These are phyloP conservation scores for Cruciata laevipes DNA, from an alignment of 257 asterid species.

Conservation along the genomic window DNA sequence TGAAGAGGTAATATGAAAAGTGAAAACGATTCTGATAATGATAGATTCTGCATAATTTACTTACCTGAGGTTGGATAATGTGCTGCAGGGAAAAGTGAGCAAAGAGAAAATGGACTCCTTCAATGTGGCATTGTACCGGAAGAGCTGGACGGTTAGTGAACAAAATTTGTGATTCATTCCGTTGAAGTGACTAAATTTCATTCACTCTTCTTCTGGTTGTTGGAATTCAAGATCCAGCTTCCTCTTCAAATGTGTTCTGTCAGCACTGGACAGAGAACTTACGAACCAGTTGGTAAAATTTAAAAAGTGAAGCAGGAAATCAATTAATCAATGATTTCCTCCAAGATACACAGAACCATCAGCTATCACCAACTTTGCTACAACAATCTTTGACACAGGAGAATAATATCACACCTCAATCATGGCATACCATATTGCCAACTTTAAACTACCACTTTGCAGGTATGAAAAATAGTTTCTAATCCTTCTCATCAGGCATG, in stretches of 20 bases:
- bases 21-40: not conserved
- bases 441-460: not conserved
- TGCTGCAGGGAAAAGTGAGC: constrained; percentile 26
- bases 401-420: not conserved
- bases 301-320: not conserved
- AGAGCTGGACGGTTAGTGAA: constrained; percentile 12
- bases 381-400: not conserved
- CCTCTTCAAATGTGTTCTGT: constrained; percentile 89
- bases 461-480: too few species aligned
- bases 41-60: not conserved
- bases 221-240: constrained; percentile 93
- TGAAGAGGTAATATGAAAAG: too few species aligned
- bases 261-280: constrained; percentile 57
- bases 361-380: not conserved
- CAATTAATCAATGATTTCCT: not conserved
- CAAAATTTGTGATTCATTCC: not conserved
- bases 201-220: constrained; percentile 53
- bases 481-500: too few species aligned
- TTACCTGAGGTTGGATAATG: not conserved
- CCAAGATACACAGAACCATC: not conserved
- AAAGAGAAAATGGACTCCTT: constrained; percentile 19
- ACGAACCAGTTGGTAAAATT: not conserved
- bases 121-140: constrained; percentile 21
- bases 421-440: not conserved
- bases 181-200: not conserved